Conservation (phyloP, 345 rosid species). For the Turritis glabra region DNA sequence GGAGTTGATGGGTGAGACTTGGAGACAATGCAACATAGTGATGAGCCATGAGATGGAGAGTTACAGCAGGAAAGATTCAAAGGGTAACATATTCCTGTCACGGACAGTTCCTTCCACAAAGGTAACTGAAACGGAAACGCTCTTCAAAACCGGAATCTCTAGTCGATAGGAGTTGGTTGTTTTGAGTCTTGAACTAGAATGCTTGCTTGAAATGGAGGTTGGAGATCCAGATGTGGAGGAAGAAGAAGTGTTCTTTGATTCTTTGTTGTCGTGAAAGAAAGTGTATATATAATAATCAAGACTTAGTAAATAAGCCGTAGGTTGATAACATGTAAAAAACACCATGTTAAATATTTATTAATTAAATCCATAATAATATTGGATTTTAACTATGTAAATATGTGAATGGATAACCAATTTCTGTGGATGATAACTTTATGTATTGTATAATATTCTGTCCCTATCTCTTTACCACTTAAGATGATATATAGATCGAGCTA, state of each 20-base stretch:
- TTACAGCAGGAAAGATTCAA: slow-evolving; percentile 51
- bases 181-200: slow-evolving; percentile 10
- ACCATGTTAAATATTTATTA: neutral
- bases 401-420: slow-evolving; percentile 10
- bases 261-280: slow-evolving; percentile 19
- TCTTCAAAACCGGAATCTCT: slow-evolving; percentile 3
- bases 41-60: slow-evolving; percentile 45
- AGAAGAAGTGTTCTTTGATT: slow-evolving; percentile 26
- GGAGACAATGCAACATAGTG: slow-evolving; percentile 75
- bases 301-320: slow-evolving; percentile 21
- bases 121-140: slow-evolving; percentile 38
- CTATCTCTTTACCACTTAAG: neutral
- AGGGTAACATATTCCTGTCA: slow-evolving; percentile 70
- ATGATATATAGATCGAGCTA: neutral
- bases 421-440: slow-evolving; percentile 13
- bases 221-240: slow-evolving; percentile 15
- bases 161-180: slow-evolving; percentile 19
- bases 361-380: neutral
- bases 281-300: slow-evolving; percentile 14
- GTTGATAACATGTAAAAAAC: neutral
- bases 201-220: neutral
- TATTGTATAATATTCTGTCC: neutral
- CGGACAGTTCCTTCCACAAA: slow-evolving; percentile 30
- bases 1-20: slow-evolving; percentile 53
- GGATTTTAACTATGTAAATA: slow-evolving; percentile 6